Conservation (phyloP, 345 rosid species). For the Citrus hindsii region DNA sequence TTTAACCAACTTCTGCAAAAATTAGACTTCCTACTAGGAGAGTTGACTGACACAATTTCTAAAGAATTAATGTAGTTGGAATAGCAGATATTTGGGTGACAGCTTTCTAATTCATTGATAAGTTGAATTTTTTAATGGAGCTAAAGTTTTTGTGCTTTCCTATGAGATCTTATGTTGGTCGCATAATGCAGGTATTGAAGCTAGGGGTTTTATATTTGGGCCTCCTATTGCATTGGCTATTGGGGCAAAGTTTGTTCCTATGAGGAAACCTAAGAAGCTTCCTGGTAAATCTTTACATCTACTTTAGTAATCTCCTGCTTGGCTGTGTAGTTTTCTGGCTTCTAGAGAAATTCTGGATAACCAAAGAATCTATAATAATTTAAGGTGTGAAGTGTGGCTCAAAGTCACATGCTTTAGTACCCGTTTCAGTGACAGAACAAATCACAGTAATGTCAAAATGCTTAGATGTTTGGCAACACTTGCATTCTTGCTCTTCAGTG, state of each 20-base stretch:
- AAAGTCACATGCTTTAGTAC: neutral
- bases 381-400: neutral
- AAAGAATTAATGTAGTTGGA: neutral
- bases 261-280: conserved; percentile 94
- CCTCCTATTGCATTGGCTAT: conserved; percentile 99
- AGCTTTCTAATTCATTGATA: neutral
- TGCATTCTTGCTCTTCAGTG: neutral
- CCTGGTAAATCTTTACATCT: conserved; percentile 52
- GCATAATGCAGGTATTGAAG: conserved; percentile 72
- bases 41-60: neutral
- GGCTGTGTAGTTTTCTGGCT: neutral
- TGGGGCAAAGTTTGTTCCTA: conserved; percentile 97
- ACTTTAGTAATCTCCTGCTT: neutral
- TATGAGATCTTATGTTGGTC: neutral
- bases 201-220: conserved; percentile 97
- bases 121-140: neutral
- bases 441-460: neutral
- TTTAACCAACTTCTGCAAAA: neutral
- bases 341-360: neutral
- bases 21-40: neutral
- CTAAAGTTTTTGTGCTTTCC: neutral
- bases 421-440: neutral
- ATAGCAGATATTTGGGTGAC: neutral
- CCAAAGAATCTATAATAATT: neutral
- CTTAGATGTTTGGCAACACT: neutral